A percentile compares a stretch with the other conserved stretches of the same genome.
Conservation (phyloP, 768 basidiomycete genomes). For the Russula virescens region DNA sequence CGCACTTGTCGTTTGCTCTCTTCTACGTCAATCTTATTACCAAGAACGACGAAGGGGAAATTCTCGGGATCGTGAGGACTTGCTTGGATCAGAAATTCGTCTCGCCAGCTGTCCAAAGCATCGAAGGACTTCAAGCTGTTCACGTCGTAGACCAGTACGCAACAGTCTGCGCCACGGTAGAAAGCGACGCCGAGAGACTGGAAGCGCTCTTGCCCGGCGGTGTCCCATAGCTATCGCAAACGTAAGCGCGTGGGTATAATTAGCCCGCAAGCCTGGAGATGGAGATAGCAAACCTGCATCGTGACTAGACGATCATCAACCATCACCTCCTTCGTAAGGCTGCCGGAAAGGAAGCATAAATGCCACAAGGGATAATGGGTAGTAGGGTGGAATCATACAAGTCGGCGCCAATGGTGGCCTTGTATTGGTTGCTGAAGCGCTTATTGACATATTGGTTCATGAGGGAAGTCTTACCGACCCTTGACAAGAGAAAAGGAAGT, state of each 20-base stretch:
- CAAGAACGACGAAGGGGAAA: constrained; percentile 97
- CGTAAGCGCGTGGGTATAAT: background rate
- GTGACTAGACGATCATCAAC: constrained; percentile 97
- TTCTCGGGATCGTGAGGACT: constrained; percentile 99
- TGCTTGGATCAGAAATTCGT: constrained; percentile 98
- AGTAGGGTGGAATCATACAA: constrained; percentile 54
- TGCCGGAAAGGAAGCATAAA: constrained; percentile 29
- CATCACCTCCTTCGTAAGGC: constrained; percentile 97
- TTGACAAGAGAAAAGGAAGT: constrained; percentile 31
- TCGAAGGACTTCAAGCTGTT: constrained; percentile 99
- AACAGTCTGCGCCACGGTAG: constrained; percentile 98
- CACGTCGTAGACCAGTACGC: constrained; percentile 98
- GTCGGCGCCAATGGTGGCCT: constrained; percentile 97
- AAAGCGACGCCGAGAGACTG: constrained; percentile 98
- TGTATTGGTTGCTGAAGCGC: constrained; percentile 99
- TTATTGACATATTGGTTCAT: constrained; percentile 99
- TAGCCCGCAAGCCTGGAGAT: background rate
- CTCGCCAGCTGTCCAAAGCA: constrained; percentile 97
- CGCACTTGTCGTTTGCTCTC: constrained; percentile 94
- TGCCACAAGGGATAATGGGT: constrained; percentile 15
- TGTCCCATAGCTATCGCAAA: constrained; percentile 89
- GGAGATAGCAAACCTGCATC: constrained; percentile 72
- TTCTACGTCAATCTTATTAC: constrained; percentile 99
- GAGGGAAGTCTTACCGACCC: constrained; percentile 98
- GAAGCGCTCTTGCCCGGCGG: constrained; percentile 98